phyloP scores from a whole-genome alignment of 352 stramenopile genomes.

The Phytophthora capsici region DNA sequence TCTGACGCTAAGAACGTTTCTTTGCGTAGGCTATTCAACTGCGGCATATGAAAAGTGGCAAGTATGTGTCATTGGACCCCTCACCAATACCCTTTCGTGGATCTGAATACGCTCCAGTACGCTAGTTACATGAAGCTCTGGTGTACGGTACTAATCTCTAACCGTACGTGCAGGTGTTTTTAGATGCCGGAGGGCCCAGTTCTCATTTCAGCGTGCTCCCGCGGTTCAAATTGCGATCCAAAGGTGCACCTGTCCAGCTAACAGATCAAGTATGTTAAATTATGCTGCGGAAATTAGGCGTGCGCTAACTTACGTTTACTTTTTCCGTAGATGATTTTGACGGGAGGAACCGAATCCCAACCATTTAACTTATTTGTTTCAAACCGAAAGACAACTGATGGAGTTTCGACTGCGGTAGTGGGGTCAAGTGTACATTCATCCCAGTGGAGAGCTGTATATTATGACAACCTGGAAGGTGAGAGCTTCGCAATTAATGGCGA shows the following conservation, averaged over 20 bases:
- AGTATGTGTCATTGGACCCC: conserved; percentile 60
- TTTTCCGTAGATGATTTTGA: conserved; percentile 54
- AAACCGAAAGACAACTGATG: conserved; percentile 48
- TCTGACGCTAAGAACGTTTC: neutral
- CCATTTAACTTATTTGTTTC: conserved; percentile 72
- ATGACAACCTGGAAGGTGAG: conserved; percentile 45
- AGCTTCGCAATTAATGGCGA: conserved; percentile 9
- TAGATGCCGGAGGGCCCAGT: conserved; percentile 51
- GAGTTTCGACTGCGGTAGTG: conserved; percentile 46
- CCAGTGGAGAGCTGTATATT: conserved; percentile 63
- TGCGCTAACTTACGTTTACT: conserved; percentile 2
- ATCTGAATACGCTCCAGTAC: conserved; percentile 59
- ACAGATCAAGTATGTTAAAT: conserved; percentile 60
- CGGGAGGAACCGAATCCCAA: conserved; percentile 50
- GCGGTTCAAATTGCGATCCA: conserved; percentile 70
- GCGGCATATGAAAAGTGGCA: conserved; percentile 64
- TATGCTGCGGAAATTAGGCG: neutral
- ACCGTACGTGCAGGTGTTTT: conserved; percentile 47
- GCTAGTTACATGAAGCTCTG: neutral
- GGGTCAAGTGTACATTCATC: conserved; percentile 65
- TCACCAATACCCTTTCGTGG: conserved; percentile 56
- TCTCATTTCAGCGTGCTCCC: conserved; percentile 63
- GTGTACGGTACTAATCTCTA: conserved; percentile 17
- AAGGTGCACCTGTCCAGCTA: conserved; percentile 65
- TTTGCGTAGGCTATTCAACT: conserved; percentile 62